Percentiles rank a stretch among this genome's conserved stretches.
Conservation (phyloP, 2,329 filamentous ascomycete genomes). For the Penicillium sp. region DNA sequence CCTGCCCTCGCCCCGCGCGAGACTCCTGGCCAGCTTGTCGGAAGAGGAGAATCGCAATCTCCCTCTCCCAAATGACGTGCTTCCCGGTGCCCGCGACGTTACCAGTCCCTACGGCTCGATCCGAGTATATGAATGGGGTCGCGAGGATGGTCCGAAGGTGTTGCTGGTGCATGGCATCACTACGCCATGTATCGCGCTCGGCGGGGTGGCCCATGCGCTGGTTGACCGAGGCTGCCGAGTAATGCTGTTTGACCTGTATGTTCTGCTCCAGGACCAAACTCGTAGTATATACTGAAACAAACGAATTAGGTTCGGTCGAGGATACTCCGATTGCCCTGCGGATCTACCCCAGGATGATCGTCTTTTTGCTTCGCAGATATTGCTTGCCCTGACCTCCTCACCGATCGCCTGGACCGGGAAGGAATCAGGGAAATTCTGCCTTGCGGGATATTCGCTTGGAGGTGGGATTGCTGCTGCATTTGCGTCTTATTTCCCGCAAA, state of each 20-base stretch:
- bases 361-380: slow-evolving; percentile 73
- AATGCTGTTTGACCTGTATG: slow-evolving; percentile 71
- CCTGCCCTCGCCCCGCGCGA: slow-evolving; percentile 43
- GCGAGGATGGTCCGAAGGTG: slow-evolving; percentile 70
- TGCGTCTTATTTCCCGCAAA: slow-evolving; percentile 67
- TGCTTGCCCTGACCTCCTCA: slow-evolving; percentile 72
- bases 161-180: slow-evolving; percentile 81
- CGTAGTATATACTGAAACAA: background rate
- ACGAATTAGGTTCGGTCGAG: slow-evolving; percentile 60
- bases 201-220: slow-evolving; percentile 67
- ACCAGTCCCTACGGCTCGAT: slow-evolving; percentile 66
- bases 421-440: slow-evolving; percentile 61
- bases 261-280: background rate
- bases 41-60: slow-evolving; percentile 44
- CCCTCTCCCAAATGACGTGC: slow-evolving; percentile 70
- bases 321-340: slow-evolving; percentile 72
- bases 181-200: slow-evolving; percentile 73
- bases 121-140: slow-evolving; percentile 80
- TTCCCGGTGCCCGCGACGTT: slow-evolving; percentile 68
- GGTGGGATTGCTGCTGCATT: slow-evolving; percentile 75
- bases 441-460: slow-evolving; percentile 80
- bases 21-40: slow-evolving; percentile 38
- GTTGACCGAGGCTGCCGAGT: slow-evolving; percentile 72
- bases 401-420: slow-evolving; percentile 67
- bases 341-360: slow-evolving; percentile 73